Conservation (phyloP, 306 rosid genomes). For the Vigna hirtella region DNA sequence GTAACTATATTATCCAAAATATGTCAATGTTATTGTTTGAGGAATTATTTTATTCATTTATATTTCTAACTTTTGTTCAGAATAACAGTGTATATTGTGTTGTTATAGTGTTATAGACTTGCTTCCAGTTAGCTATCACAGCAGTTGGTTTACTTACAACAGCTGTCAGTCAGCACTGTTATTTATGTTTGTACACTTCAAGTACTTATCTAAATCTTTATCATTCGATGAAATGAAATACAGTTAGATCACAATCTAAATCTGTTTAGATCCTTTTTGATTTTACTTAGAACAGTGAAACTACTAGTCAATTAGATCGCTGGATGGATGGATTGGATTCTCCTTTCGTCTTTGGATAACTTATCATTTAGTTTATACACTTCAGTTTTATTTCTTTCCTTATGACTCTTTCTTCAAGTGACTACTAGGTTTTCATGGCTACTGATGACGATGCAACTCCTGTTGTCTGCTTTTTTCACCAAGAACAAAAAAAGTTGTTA, state of each 20-base stretch:
- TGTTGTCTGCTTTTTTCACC: constrained; percentile 88
- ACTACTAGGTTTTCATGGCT: constrained; percentile 80
- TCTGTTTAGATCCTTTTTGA: neutral
- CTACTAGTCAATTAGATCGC: neutral
- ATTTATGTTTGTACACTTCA: neutral
- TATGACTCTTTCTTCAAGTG: constrained; percentile 50
- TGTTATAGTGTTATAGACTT: neutral
- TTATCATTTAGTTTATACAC: constrained; percentile 41
- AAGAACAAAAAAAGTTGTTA: constrained; percentile 83
- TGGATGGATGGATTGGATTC: constrained; percentile 3
- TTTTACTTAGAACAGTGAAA: constrained; percentile 1
- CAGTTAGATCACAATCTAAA: neutral
- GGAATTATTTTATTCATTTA: constrained; percentile 18
- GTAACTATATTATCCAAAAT: constrained; percentile 18
- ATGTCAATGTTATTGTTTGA: constrained; percentile 28
- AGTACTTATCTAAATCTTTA: neutral
- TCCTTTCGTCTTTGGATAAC: constrained; percentile 27
- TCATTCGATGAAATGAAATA: neutral
- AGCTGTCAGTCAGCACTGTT: neutral
- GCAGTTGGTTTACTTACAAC: neutral
- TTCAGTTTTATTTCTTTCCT: constrained; percentile 22
- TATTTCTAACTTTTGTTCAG: constrained; percentile 30
- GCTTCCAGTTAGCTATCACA: neutral
- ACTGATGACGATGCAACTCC: constrained; percentile 86
- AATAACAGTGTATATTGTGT: neutral